Percentiles rank a stretch among this genome's conserved stretches.
phyloP scores from a whole-genome alignment of 2,329 filamentous ascomycete genomes.

The Aspergillus quadricinctus region DNA sequence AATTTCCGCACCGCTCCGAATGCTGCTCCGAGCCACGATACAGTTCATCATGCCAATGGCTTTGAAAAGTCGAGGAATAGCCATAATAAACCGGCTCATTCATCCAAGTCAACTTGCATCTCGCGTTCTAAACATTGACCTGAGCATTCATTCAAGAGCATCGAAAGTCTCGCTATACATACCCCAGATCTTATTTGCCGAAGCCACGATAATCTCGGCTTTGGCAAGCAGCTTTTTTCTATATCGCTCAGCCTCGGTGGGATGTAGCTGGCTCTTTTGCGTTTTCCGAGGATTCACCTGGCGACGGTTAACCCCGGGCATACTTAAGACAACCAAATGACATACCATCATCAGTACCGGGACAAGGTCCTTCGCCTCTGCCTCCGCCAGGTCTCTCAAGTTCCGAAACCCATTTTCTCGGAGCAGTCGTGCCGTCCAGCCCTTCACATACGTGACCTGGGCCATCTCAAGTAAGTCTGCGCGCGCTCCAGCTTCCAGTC shows the following conservation, averaged over 20 bases:
- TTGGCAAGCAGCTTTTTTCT: slow-evolving; percentile 62
- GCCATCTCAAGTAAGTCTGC: slow-evolving; percentile 67
- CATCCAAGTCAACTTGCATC: slow-evolving; percentile 34
- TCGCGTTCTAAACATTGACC: slow-evolving; percentile 27
- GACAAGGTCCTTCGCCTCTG: slow-evolving; percentile 62
- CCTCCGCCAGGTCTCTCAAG: slow-evolving; percentile 64
- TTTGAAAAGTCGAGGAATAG: background rate
- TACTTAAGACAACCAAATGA: background rate
- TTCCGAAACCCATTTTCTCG: slow-evolving; percentile 73
- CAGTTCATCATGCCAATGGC: no score
- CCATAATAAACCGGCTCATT: slow-evolving; percentile 13
- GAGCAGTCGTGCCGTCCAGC: slow-evolving; percentile 67
- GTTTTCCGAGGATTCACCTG: slow-evolving; percentile 64
- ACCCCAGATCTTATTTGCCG: slow-evolving; percentile 66
- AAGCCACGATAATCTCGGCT: slow-evolving; percentile 63
- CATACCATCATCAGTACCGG: slow-evolving; percentile 67
- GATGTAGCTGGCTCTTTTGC: slow-evolving; percentile 48
- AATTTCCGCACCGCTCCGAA: no score
- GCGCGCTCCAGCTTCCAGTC: slow-evolving; percentile 66
- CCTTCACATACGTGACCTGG: slow-evolving; percentile 71
- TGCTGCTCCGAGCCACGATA: no score
- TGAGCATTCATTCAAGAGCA: slow-evolving; percentile 1
- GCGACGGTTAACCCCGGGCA: background rate
- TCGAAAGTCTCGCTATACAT: slow-evolving; percentile 8
- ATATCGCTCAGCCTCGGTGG: slow-evolving; percentile 56